Percentiles rank a stretch among this genome's conserved stretches.
Conservation (phyloP, 1,139 yeast genomes). For the Magnusiomyces fungicola region DNA sequence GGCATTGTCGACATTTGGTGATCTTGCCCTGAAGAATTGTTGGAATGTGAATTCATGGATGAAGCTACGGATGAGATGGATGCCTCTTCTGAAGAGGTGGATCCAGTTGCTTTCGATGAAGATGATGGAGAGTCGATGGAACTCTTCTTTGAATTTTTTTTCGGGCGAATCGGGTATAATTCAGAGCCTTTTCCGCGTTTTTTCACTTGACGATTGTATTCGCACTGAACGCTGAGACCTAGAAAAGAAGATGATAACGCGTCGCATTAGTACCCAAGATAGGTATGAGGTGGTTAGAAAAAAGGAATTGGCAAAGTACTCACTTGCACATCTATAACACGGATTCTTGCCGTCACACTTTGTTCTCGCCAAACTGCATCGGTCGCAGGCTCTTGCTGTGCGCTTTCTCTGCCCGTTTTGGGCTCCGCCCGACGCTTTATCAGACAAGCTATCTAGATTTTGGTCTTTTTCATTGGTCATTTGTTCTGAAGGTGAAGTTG, state of each 20-base stretch:
- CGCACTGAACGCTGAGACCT: slow-evolving; percentile 12
- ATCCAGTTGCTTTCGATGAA: not conserved
- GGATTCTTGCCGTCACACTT: slow-evolving; percentile 19
- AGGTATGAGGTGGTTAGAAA: not conserved
- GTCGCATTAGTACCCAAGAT: not conserved
- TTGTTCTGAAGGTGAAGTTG: not conserved
- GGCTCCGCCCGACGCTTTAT: not conserved
- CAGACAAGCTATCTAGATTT: no score
- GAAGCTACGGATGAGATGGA: not conserved
- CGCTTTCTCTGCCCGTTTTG: slow-evolving; percentile 12
- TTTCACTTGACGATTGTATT: slow-evolving; percentile 21
- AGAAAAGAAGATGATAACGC: not conserved
- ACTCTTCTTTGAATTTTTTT: slow-evolving; percentile 3
- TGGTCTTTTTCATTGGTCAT: not conserved
- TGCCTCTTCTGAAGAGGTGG: not conserved
- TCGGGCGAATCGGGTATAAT: slow-evolving; percentile 20
- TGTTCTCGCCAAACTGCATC: slow-evolving; percentile 17
- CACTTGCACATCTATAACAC: slow-evolving; percentile 17
- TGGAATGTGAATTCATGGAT: not conserved
- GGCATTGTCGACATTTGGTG: not conserved
- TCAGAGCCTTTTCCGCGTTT: slow-evolving; percentile 36
- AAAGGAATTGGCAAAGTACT: not conserved
- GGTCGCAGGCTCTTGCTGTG: slow-evolving; percentile 18
- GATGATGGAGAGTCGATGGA: not conserved
- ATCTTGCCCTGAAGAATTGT: no score